These are phyloP conservation scores for Galerina sulciceps DNA, from an alignment of 768 basidiomycete species.

Conservation along the genomic window DNA sequence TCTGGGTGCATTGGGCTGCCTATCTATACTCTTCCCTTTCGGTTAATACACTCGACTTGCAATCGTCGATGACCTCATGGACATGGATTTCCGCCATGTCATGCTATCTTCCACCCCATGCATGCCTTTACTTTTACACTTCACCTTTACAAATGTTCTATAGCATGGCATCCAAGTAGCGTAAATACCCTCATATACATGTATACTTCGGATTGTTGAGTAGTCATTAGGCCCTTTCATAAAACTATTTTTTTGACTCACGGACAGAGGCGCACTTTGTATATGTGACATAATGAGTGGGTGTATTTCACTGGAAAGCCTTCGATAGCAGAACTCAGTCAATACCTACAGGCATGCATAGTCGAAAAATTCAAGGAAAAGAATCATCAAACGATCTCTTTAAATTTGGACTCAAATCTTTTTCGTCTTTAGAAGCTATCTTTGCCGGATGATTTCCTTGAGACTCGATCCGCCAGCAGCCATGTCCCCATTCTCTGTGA, in stretches of 20 bases:
- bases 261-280: no score
- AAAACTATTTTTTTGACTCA: constrained; percentile 6
- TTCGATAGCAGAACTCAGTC: no score
- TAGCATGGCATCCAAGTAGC: constrained; percentile 21
- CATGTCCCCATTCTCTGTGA: neutral
- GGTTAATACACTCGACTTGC: neutral
- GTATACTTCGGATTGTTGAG: constrained; percentile 22
- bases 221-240: constrained; percentile 6
- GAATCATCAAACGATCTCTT: neutral
- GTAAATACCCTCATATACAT: constrained; percentile 27
- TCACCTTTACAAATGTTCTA: neutral
- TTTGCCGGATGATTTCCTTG: neutral
- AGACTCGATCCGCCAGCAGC: neutral
- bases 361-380: neutral
- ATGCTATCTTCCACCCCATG: neutral
- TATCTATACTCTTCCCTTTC: neutral
- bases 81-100: neutral
- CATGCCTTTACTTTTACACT: neutral
- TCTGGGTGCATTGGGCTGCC: neutral
- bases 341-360: no score
- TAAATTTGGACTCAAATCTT: neutral
- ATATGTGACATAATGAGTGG: no score
- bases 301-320: no score
- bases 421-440: neutral
- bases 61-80: neutral